A percentile compares a stretch with the other conserved stretches of the same genome.
Evolutionary conservation across 2,329 filamentous ascomycete species (phyloP).

Genomic region (Fusarium praegraminearum): DNA sequence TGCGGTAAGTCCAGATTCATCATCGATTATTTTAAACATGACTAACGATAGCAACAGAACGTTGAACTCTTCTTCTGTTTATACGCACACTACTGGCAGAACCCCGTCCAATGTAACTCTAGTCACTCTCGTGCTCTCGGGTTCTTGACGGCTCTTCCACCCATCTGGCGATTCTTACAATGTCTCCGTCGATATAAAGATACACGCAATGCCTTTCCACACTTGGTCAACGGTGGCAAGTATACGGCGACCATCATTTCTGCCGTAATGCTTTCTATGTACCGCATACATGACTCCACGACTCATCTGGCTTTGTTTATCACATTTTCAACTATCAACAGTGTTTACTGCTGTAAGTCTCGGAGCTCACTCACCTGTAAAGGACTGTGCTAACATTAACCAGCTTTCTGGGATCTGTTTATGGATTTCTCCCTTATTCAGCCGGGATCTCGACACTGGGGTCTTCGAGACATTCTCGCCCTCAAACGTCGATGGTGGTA

Average conservation of each 20-base stretch:
- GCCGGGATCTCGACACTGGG: slow-evolving; percentile 72
- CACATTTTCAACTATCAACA: slow-evolving; percentile 82
- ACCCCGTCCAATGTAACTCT: slow-evolving; percentile 85
- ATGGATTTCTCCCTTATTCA: slow-evolving; percentile 98
- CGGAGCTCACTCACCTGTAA: neutral
- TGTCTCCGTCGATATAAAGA: slow-evolving; percentile 91
- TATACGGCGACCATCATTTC: slow-evolving; percentile 87
- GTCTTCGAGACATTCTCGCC: slow-evolving; percentile 82
- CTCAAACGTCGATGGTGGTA: slow-evolving; percentile 86
- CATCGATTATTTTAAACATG: neutral
- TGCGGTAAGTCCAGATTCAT: slow-evolving; percentile 69
- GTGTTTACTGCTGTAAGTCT: slow-evolving; percentile 79
- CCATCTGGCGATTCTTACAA: slow-evolving; percentile 90
- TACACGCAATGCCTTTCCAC: slow-evolving; percentile 88
- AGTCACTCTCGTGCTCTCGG: slow-evolving; percentile 84
- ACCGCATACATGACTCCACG: slow-evolving; percentile 75
- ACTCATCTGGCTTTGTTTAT: slow-evolving; percentile 78
- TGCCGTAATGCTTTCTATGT: slow-evolving; percentile 83
- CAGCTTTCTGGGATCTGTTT: slow-evolving; percentile 89
- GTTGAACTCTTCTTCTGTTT: slow-evolving; percentile 94
- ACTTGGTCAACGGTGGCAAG: slow-evolving; percentile 92
- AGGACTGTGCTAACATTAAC: slow-evolving; percentile 6
- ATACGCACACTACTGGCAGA: slow-evolving; percentile 81
- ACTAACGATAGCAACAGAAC: slow-evolving; percentile 67
- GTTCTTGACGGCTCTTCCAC: slow-evolving; percentile 85